Conservation (phyloP, 257 asterid genomes). For the Misopates orontium region DNA sequence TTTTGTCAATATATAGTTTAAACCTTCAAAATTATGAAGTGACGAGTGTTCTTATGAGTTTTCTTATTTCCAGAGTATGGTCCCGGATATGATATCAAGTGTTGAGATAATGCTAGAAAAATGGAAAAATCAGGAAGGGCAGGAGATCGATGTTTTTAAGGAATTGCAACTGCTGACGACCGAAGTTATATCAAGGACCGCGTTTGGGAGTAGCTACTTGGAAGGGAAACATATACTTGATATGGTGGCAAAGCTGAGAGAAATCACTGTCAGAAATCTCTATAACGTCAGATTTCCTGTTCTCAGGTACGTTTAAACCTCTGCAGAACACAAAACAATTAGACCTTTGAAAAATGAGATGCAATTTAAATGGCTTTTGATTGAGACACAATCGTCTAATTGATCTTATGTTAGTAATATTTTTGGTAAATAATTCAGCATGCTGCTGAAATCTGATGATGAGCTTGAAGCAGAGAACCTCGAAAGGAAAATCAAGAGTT, state of each 20-base stretch:
- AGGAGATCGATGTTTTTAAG: slow-evolving; percentile 62
- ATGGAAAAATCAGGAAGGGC: slow-evolving; percentile 45
- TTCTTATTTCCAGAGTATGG: slow-evolving; percentile 41
- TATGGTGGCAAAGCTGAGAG: no score
- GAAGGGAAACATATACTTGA: slow-evolving; percentile 71
- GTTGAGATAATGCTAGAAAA: slow-evolving; percentile 52
- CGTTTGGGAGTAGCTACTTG: slow-evolving; percentile 65
- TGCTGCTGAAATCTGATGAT: slow-evolving; percentile 19
- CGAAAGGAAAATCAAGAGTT: slow-evolving; percentile 46
- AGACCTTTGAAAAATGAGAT: no score
- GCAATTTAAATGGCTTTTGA: not conserved
- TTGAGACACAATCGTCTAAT: slow-evolving; percentile 33
- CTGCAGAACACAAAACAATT: no score
- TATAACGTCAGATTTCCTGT: slow-evolving; percentile 45
- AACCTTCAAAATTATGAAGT: not conserved
- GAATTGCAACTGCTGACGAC: slow-evolving; percentile 56
- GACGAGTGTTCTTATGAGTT: not conserved
- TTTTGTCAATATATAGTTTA: no score
- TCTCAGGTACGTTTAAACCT: slow-evolving; percentile 47
- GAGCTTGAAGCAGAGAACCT: slow-evolving; percentile 61
- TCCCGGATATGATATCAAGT: slow-evolving; percentile 53
- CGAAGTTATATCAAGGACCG: slow-evolving; percentile 64
- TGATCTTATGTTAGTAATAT: slow-evolving; percentile 24
- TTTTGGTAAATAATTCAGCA: no score
- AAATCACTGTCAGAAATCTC: no score